Percentiles rank a stretch among this genome's conserved stretches.
Conservation (phyloP, 768 basidiomycete species). For the Hygrocybe punicea region DNA sequence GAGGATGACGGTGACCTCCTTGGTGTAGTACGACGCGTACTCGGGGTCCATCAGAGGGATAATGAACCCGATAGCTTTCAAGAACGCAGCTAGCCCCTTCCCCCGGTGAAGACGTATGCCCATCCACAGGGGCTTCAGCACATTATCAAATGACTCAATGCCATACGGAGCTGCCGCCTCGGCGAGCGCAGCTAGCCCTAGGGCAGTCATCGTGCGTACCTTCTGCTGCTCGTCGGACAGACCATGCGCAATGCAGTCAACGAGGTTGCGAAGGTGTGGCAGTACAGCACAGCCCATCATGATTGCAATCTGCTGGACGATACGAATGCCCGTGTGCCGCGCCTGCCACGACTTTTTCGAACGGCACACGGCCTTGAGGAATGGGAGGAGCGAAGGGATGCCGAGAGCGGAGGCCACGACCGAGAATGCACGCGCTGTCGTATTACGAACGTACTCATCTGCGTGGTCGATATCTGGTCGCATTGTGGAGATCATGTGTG, state of each 20-base stretch:
- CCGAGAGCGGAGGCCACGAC: conserved; percentile 98
- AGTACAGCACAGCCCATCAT: conserved; percentile 99
- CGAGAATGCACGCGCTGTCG: conserved; percentile 97
- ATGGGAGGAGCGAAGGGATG: conserved; percentile 94
- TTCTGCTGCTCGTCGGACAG: conserved; percentile 94
- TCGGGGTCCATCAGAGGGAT: conserved; percentile 99
- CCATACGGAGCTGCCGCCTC: conserved; percentile 98
- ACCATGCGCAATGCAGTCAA: conserved; percentile 93
- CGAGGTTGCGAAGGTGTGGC: conserved; percentile 93
- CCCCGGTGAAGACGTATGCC: conserved; percentile 94
- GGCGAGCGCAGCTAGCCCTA: conserved; percentile 88
- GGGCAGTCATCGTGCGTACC: conserved; percentile 92
- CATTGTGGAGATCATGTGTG: conserved; percentile 99
- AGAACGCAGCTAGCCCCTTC: conserved; percentile 90
- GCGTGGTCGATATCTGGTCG: conserved; percentile 99
- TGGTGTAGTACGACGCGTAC: conserved; percentile 98
- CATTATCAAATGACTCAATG: conserved; percentile 98
- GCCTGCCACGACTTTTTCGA: conserved; percentile 99
- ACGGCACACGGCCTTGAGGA: conserved; percentile 96
- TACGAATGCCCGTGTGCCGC: conserved; percentile 97
- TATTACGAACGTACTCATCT: conserved; percentile 98
- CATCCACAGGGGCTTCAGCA: conserved; percentile 90
- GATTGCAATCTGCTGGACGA: conserved; percentile 98
- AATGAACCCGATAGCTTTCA: conserved; percentile 98
- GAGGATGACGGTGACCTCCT: conserved; percentile 94